Percentiles rank a stretch among this genome's conserved stretches.
These are phyloP conservation scores for Rhizomucor miehei DNA, from an alignment of 371 early-diverging fungal genomes.

Conservation along the genomic window DNA sequence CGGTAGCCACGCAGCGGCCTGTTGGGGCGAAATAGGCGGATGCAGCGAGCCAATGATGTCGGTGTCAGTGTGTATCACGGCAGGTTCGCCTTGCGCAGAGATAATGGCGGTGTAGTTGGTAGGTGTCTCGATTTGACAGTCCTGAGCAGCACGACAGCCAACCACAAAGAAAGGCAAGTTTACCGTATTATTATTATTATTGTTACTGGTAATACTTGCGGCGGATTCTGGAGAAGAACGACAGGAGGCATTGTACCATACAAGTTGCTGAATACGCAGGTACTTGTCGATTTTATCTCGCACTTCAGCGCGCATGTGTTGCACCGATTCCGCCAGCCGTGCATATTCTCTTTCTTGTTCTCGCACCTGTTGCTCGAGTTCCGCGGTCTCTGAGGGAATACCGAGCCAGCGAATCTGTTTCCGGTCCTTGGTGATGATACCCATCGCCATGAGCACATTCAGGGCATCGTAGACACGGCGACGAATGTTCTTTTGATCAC, in stretches of 20 bases:
- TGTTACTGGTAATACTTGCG: too few species aligned
- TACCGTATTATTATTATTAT: neutral
- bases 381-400: slow-evolving; percentile 26
- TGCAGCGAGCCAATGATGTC: too few species aligned
- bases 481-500: slow-evolving; percentile 74
- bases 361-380: slow-evolving; percentile 8
- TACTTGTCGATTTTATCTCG: slow-evolving; percentile 6
- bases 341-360: slow-evolving; percentile 13
- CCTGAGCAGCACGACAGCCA: slow-evolving; percentile 3
- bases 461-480: slow-evolving; percentile 81
- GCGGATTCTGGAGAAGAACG: neutral
- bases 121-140: slow-evolving; percentile 5
- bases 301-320: slow-evolving; percentile 5
- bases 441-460: slow-evolving; percentile 76
- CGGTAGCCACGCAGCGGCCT: neutral
- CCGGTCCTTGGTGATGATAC: slow-evolving; percentile 65
- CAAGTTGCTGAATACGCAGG: slow-evolving; percentile 7
- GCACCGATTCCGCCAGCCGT: slow-evolving; percentile 1
- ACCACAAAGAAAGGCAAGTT: slow-evolving; percentile 10
- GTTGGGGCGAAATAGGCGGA: neutral
- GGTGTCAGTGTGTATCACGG: too few species aligned
- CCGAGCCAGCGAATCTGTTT: slow-evolving; percentile 75
- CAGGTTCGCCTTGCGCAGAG: too few species aligned
- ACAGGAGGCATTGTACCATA: slow-evolving; percentile 3
- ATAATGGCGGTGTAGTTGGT: neutral